phyloP scores from a whole-genome alignment of 306 rosid genomes.

The Cicer yamashitae region DNA sequence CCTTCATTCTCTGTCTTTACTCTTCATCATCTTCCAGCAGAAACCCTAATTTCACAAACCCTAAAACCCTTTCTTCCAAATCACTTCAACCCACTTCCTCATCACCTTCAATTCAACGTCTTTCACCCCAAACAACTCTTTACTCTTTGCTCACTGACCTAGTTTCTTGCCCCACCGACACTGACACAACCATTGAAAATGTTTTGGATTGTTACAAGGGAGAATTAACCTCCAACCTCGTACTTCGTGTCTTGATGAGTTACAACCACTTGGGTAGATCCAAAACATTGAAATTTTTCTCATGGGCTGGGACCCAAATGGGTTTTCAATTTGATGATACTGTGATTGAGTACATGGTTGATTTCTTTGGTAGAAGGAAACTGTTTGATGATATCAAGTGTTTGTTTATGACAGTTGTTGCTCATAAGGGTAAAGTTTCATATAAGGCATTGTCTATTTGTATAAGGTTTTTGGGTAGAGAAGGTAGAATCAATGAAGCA shows the following conservation, averaged over 20 bases:
- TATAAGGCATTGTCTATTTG: conserved; percentile 63
- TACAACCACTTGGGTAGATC: conserved; percentile 68
- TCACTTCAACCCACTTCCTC: conserved; percentile 39
- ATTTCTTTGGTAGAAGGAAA: conserved; percentile 78
- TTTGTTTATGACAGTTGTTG: conserved; percentile 58
- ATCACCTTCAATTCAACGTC: conserved; percentile 11
- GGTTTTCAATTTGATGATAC: conserved; percentile 60
- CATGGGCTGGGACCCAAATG: conserved; percentile 72
- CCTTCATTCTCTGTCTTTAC: conserved; percentile 10
- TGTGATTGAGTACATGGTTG: conserved; percentile 75
- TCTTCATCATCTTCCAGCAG: conserved; percentile 47
- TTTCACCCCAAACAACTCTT: conserved; percentile 37
- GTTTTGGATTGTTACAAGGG: conserved; percentile 49
- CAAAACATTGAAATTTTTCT: conserved; percentile 65
- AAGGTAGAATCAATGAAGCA: conserved; percentile 68
- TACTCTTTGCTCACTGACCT: conserved; percentile 55
- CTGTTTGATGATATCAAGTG: conserved; percentile 78
- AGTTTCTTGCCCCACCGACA: conserved; percentile 32
- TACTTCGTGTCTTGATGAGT: conserved; percentile 61
- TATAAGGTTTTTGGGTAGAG: conserved; percentile 75
- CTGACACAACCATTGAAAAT: conserved; percentile 43
- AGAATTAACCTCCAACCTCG: conserved; percentile 54
- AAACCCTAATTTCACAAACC: conserved; percentile 38
- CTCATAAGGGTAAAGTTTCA: conserved; percentile 56
- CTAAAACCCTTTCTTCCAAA: conserved; percentile 40